Evolutionary conservation across 768 basidiomycete genomes (phyloP), one percentile per base, ranked within the genome.

Genomic region (Pulveroboletus ravenelii): DNA sequence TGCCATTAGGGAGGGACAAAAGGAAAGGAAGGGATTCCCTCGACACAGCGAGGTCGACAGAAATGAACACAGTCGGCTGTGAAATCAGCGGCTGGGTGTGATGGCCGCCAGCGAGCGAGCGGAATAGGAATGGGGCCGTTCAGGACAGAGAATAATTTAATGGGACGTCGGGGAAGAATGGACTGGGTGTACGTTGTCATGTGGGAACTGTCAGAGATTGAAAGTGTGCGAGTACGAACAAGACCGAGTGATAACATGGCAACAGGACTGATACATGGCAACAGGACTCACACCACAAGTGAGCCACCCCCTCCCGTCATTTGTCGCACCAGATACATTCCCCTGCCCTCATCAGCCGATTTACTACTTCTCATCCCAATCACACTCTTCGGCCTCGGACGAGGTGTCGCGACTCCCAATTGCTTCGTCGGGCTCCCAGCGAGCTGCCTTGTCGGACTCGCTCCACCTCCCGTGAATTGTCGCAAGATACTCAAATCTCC

Each of bases 351-450:
- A 55, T 87, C 87, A 27, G 76, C 62, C 50, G 81, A 83, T 61
- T 78, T 82, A 20, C 70, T 76, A 50, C 70, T 76, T 57, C 87
- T 74, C 67, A 85, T 80, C 13, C 86, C 87, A 49, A 85, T 80
- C 23, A 87, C 84, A 60, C 86, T 89, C 74, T 85, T 89, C 10
- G 89, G 89, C 48, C 89, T 71, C 9, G 86, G 80, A 38, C 81
- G 73, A 17, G 70, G 63, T 14, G 59, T 64, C 1, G 48, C 60
- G 10, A 71, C 70, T 32, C 76, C 77, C 45, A 84, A 51, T 57
- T 84, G 81, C 63, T 89, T 90, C 31, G 85, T 88, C 12, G 89
- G 86, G 53, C 86, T 89, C 18, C 68, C 67, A 15, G 72, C 57
- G 31, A 86, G 72, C 61, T 87, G 87, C 52, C 85, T 75, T 2